These are phyloP conservation scores for Venturiaceae sp. DNA, from an alignment of 2,329 filamentous ascomycete species.

Conservation along the genomic window DNA sequence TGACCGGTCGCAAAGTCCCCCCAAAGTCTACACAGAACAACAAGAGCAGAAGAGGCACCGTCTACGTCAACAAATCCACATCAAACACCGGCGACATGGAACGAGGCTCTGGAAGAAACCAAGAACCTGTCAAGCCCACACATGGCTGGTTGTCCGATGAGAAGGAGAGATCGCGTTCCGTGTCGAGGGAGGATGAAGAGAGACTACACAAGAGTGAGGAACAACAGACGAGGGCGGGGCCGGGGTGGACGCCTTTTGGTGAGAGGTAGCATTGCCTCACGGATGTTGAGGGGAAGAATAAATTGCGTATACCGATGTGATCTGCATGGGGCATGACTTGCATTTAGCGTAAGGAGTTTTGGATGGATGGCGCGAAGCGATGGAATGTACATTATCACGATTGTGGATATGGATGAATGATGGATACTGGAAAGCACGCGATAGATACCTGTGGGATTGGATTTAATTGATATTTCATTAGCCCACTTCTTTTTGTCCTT, in stretches of 20 bases:
- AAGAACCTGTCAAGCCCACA: not conserved
- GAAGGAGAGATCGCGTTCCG: conserved; percentile 5
- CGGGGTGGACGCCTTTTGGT: not conserved
- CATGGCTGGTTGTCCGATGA: conserved; percentile 6
- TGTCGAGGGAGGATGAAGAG: not conserved
- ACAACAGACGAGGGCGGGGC: not conserved
- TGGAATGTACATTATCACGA: not conserved
- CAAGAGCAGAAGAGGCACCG: conserved; percentile 4
- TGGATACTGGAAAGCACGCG: not conserved
- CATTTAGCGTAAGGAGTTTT: not conserved
- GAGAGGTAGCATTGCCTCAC: not conserved
- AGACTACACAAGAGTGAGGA: not conserved
- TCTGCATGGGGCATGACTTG: not conserved
- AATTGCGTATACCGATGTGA: not conserved
- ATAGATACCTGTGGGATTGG: not conserved
- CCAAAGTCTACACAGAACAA: not conserved
- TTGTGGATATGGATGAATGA: not conserved
- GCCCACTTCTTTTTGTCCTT: not conserved
- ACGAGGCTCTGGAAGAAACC: not conserved
- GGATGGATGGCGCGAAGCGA: not conserved
- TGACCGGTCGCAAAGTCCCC: conserved; percentile 26
- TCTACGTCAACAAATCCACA: not conserved
- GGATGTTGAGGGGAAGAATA: not conserved
- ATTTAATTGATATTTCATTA: not conserved
- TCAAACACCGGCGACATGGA: not conserved